Conservation (phyloP, 2,329 filamentous ascomycete species). For the Alternaria infectoria region DNA sequence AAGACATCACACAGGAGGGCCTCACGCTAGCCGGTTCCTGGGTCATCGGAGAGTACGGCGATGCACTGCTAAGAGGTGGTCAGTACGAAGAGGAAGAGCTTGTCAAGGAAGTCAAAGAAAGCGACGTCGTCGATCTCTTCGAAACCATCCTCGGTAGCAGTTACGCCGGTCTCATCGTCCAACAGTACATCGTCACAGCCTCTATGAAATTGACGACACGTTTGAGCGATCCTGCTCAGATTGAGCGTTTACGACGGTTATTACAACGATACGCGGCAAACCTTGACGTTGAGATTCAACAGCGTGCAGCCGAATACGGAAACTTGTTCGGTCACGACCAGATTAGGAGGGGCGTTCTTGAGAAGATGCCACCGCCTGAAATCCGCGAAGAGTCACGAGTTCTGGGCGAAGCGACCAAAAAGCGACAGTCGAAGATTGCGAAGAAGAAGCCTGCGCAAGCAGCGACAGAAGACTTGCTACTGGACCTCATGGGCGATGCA, state of each 20-base stretch:
- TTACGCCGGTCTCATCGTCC: constrained; percentile 88
- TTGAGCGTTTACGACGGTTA: constrained; percentile 82
- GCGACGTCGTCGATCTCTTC: constrained; percentile 92
- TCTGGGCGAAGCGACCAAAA: constrained; percentile 74
- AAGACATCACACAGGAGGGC: constrained; percentile 97
- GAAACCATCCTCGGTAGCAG: constrained; percentile 90
- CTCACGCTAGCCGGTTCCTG: constrained; percentile 91
- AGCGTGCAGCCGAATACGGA: constrained; percentile 91
- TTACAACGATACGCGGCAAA: constrained; percentile 81
- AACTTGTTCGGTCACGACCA: constrained; percentile 93
- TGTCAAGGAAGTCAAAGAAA: constrained; percentile 81
- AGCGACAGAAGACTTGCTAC: constrained; percentile 87
- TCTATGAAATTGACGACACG: constrained; percentile 94
- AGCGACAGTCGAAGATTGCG: constrained; percentile 60
- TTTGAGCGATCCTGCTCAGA: constrained; percentile 80
- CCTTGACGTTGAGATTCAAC: constrained; percentile 93
- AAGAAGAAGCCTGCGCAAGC: constrained; percentile 78
- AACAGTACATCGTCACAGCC: constrained; percentile 94
- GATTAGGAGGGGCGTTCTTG: constrained; percentile 85
- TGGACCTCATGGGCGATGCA: constrained; percentile 89
- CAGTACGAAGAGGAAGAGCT: constrained; percentile 95
- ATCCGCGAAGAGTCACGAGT: constrained; percentile 95
- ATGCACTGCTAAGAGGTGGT: constrained; percentile 84
- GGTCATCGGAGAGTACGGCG: constrained; percentile 97
- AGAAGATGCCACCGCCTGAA: constrained; percentile 97